Evolutionary conservation across 345 rosid genomes (phyloP), one percentile per base, ranked within the genome.

Genomic region (Rhizophora apiculata): DNA sequence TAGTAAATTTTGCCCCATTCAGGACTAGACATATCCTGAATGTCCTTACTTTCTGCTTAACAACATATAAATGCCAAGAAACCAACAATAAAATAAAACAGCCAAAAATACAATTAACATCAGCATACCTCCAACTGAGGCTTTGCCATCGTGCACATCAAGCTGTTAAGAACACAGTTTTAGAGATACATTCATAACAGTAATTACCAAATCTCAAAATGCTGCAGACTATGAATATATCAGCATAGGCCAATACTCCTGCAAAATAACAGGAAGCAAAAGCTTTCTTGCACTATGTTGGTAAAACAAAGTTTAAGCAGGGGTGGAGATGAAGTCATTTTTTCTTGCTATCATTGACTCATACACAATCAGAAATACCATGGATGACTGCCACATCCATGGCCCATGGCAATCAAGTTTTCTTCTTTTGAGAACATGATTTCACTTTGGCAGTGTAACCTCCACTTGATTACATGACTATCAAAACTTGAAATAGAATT

Each of bases 131-230:
- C 86, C 97, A 67, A 78, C 81, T 59, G 86, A 68, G 65, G 87
- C 91, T 81, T 94, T 87, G 43, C 96, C 98, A 48, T 94, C 97
- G 39, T 89, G 78, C 32, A 85, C 54, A 68, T 94, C 97, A 56
- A 94, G 89, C 98, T 94, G 95, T 74, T 55, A 64, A 78, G 53
- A 71, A 54, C 60, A 69, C 39, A 62, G 48, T 8, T 27, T 71
- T 53, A 69, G 65, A 32, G 29, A 31, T 21, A 67, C n/a, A 55
- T 9, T 55, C 32, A 34, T 24, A 46, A 20, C 43, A 20, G 18
- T 58, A 32, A 56, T 26, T 10, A 68, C 18, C 52, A 20, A 34
- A 20, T 26, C 26, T 4, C 55, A 62, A 24, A 21, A 22, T 22
- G 30, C 60, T 8, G 30, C 60, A 55, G 49, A 22, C 16, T 22